Evolutionary conservation across 202 grass and related monocot genomes (phyloP).

Genomic region (Brachypodium distachyon): DNA sequence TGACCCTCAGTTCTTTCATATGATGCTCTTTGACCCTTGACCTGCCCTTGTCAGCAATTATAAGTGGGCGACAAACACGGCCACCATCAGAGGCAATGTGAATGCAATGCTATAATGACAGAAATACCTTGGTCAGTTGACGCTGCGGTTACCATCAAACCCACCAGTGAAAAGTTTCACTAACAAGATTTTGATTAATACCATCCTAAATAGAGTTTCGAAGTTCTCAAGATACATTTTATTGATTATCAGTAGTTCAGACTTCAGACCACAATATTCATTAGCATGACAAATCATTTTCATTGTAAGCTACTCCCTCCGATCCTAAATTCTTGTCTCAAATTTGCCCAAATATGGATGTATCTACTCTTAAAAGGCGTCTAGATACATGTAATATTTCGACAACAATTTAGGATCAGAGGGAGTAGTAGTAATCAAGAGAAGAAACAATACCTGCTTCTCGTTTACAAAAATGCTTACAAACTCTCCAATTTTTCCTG

Average conservation of each 20-base stretch:
- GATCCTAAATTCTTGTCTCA: no score
- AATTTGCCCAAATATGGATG: no score
- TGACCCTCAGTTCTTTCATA: conserved; percentile 83
- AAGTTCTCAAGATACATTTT: not conserved
- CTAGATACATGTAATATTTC: no score
- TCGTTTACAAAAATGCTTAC: conserved; percentile 97
- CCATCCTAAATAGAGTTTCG: not conserved
- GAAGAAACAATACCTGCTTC: conserved; percentile 52
- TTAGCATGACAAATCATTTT: not conserved
- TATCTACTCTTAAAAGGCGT: no score
- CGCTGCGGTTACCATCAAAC: not conserved
- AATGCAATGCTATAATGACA: conserved; percentile 61
- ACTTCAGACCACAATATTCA: not conserved
- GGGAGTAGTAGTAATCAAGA: conserved; percentile 24
- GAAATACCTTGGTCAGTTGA: not conserved
- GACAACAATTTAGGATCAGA: no score
- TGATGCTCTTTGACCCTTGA: conserved; percentile 85
- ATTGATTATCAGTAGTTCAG: conserved; percentile 8
- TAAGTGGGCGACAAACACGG: conserved; percentile 91
- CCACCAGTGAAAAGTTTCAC: not conserved
- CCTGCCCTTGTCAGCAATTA: conserved; percentile 88
- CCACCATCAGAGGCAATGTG: conserved; percentile 94
- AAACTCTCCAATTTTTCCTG: conserved; percentile 72
- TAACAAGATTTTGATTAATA: not conserved
- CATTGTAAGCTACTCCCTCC: not conserved